Evolutionary conservation across 2,329 filamentous ascomycete species (phyloP).

Genomic region (Ophiocordyceps polyrhachis-furcata): DNA sequence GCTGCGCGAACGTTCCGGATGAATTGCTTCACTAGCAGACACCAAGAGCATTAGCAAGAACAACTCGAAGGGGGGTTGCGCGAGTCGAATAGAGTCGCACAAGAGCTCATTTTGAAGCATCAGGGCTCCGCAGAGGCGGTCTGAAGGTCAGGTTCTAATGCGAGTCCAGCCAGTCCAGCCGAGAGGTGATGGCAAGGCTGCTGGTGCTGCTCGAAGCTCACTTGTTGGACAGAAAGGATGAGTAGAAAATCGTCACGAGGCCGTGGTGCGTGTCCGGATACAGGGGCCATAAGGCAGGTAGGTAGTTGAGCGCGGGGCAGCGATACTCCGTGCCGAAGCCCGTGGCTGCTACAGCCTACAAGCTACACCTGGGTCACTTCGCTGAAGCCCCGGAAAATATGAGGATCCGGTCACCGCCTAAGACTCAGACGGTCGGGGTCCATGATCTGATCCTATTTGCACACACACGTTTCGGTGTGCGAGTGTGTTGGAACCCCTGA

Average conservation of each 20-base stretch:
- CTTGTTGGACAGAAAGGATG: background rate
- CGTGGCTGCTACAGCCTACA: too few species aligned
- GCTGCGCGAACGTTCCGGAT: conserved; percentile 97
- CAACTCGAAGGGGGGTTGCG: background rate
- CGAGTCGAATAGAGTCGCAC: conserved; percentile 9
- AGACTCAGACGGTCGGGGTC: background rate
- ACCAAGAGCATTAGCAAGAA: background rate
- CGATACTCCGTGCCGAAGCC: background rate
- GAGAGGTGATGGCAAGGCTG: background rate
- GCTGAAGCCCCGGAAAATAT: background rate
- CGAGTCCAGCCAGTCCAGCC: background rate
- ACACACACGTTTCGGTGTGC: background rate
- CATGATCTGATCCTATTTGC: background rate
- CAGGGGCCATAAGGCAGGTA: background rate
- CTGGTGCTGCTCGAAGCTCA: background rate
- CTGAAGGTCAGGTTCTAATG: background rate
- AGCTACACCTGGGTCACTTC: too few species aligned
- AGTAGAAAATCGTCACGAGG: background rate
- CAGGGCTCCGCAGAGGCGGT: background rate
- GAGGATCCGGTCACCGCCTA: background rate
- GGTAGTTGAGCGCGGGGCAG: background rate
- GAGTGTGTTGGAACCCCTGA: background rate
- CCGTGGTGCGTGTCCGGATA: background rate
- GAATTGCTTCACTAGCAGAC: conserved; percentile 81
- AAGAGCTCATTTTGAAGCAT: conserved; percentile 17